phyloP scores from a whole-genome alignment of 371 early-diverging fungal genomes.

The Mortierella sp. region DNA sequence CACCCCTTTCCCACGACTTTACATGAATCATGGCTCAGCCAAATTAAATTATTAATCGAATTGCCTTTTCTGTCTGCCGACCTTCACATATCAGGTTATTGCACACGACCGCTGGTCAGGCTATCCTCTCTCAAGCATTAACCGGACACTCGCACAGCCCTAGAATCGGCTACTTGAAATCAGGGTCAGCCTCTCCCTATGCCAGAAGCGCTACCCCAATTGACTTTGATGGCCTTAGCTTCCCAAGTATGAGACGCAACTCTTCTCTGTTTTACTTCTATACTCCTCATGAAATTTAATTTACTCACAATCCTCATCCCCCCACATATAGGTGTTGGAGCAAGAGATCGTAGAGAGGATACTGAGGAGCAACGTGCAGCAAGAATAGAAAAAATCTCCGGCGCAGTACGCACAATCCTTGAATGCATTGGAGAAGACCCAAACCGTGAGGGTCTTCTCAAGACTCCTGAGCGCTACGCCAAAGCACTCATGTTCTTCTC shows the following conservation, averaged over 20 bases:
- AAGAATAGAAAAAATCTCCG: conserved; percentile 83
- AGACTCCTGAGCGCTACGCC: conserved; percentile 97
- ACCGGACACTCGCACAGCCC: conserved; percentile 32
- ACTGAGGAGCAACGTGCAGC: conserved; percentile 74
- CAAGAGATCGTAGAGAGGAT: conserved; percentile 83
- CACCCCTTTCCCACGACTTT: conserved; percentile 17
- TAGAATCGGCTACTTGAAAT: conserved; percentile 29
- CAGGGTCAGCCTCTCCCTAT: conserved; percentile 23
- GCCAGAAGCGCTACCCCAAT: conserved; percentile 37
- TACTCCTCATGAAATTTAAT: no score
- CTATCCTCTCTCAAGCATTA: conserved; percentile 33
- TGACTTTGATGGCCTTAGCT: conserved; percentile 55
- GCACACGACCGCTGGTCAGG: conserved; percentile 27
- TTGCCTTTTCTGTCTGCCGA: neutral
- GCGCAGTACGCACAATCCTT: conserved; percentile 89
- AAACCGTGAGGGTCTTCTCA: conserved; percentile 92
- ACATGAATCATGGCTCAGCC: neutral
- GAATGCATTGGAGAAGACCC: conserved; percentile 97
- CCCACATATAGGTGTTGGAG: conserved; percentile 66
- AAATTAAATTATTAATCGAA: conserved; percentile 1
- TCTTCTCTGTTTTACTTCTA: neutral
- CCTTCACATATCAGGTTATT: conserved; percentile 13
- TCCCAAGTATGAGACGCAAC: conserved; percentile 33
- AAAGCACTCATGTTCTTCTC: conserved; percentile 98
- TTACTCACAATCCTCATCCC: neutral